phyloP scores from a whole-genome alignment of 192 early-diverging fungal species.

The Coemansia sp. region DNA sequence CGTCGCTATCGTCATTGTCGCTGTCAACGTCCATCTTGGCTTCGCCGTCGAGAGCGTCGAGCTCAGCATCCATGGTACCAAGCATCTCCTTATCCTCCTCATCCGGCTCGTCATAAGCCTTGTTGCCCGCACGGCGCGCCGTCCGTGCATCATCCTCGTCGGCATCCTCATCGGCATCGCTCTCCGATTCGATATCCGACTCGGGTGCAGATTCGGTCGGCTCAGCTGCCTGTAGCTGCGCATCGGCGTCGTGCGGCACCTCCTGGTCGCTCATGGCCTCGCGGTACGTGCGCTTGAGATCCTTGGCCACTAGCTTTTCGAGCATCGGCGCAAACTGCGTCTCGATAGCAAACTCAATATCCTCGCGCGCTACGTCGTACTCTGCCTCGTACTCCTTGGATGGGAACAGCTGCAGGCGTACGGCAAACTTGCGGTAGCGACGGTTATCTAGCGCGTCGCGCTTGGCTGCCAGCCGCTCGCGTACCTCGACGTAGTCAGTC shows the following conservation, averaged over 20 bases:
- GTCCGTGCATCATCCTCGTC: conserved; percentile 74
- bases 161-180: conserved; percentile 60
- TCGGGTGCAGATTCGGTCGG: conserved; percentile 23
- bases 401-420: conserved; percentile 85
- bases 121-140: conserved; percentile 60
- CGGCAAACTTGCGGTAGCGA: conserved; percentile 73
- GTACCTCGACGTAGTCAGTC: conserved; percentile 81
- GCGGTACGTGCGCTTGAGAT: conserved; percentile 65
- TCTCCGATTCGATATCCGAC: conserved; percentile 38
- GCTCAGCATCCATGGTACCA: conserved; percentile 49
- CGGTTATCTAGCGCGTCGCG: conserved; percentile 18
- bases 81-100: conserved; percentile 74
- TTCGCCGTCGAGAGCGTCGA: conserved; percentile 37
- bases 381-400: conserved; percentile 72
- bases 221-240: conserved; percentile 15
- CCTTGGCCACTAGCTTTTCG: conserved; percentile 71
- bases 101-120: conserved; percentile 79
- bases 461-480: conserved; percentile 67
- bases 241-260: conserved; percentile 13
- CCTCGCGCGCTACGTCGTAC: conserved; percentile 64
- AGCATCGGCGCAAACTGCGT: conserved; percentile 68
- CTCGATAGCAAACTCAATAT: conserved; percentile 76
- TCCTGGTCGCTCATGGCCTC: conserved; percentile 48
- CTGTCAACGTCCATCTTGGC: conserved; percentile 36
- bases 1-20: conserved; percentile 35